phyloP scores from a whole-genome alignment of 148 eudicot species.

The Tetragonia tetragonoides region DNA sequence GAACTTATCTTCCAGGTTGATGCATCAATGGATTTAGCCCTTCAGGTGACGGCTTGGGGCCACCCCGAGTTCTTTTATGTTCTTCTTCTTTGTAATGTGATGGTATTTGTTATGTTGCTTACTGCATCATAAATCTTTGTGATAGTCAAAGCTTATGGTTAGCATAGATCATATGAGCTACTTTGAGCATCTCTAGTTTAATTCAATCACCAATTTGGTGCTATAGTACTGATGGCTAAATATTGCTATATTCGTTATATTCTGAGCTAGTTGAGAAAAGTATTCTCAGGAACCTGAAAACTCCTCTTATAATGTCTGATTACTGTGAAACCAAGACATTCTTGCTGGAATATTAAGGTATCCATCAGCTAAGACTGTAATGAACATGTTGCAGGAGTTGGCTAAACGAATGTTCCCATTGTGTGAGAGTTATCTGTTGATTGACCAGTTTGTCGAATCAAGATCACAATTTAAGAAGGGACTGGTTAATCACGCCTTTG shows the following conservation, averaged over 20 bases:
- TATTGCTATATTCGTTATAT: background rate
- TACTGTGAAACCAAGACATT: background rate
- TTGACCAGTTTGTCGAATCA: slow-evolving; percentile 86
- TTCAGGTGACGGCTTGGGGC: slow-evolving; percentile 56
- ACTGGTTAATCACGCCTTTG: slow-evolving; percentile 95
- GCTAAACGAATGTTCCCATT: slow-evolving; percentile 78
- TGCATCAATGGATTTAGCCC: slow-evolving; percentile 95
- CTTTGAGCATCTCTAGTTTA: background rate
- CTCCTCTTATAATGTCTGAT: background rate
- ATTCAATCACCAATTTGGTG: background rate
- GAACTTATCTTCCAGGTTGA: slow-evolving; percentile 62
- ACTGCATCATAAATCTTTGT: background rate
- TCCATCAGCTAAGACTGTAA: slow-evolving; percentile 5
- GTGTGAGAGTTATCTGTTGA: slow-evolving; percentile 78
- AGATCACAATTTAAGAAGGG: slow-evolving; percentile 94
- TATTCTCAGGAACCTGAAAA: background rate
- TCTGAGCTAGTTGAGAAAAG: background rate
- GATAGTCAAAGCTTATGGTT: background rate
- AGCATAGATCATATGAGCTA: background rate
- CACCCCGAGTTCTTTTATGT: background rate
- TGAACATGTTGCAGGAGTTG: slow-evolving; percentile 58
- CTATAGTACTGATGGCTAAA: background rate
- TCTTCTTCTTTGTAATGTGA: background rate
- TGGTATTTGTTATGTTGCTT: background rate
- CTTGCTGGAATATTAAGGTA: background rate